Conservation (phyloP, 805 yeast genomes). For the Candida takata region DNA sequence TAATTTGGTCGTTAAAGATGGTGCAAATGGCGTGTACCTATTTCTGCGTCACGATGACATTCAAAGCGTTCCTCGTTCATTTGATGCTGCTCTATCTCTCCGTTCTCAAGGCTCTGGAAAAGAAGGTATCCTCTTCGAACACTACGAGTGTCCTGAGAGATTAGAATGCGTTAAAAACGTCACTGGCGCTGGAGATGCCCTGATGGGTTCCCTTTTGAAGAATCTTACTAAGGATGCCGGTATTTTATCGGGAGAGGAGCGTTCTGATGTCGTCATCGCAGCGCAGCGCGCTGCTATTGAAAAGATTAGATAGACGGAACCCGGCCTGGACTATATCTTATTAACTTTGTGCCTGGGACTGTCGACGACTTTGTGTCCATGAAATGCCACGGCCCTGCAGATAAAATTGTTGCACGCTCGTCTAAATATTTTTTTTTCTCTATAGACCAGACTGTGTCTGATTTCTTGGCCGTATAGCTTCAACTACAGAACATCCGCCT, state of each 20-base stretch:
- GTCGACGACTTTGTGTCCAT: too few species aligned
- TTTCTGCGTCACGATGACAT: conserved; percentile 28
- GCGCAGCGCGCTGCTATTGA: conserved; percentile 25
- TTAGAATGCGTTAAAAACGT: conserved; percentile 49
- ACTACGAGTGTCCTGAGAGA: conserved; percentile 38
- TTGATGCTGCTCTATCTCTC: conserved; percentile 11
- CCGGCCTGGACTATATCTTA: too few species aligned
- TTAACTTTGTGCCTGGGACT: too few species aligned
- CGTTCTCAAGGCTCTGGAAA: conserved; percentile 5
- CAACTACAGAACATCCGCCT: too few species aligned
- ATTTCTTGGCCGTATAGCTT: too few species aligned
- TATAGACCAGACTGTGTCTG: too few species aligned
- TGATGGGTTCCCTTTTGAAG: conserved; percentile 53
- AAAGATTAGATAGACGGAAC: conserved; percentile 8
- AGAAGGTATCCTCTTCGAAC: conserved; percentile 50
- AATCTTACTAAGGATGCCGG: conserved; percentile 5
- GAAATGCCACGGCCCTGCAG: too few species aligned
- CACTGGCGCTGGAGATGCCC: conserved; percentile 86
- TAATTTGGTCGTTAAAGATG: conserved; percentile 58
- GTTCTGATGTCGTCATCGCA: conserved; percentile 6
- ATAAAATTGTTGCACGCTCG: too few species aligned
- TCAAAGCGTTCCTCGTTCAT: neutral
- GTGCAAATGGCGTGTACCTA: conserved; percentile 51
- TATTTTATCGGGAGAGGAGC: conserved; percentile 2
- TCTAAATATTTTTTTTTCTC: too few species aligned